Conservation (phyloP, 164 flowering plant species). For the Cinnamomum chago region DNA sequence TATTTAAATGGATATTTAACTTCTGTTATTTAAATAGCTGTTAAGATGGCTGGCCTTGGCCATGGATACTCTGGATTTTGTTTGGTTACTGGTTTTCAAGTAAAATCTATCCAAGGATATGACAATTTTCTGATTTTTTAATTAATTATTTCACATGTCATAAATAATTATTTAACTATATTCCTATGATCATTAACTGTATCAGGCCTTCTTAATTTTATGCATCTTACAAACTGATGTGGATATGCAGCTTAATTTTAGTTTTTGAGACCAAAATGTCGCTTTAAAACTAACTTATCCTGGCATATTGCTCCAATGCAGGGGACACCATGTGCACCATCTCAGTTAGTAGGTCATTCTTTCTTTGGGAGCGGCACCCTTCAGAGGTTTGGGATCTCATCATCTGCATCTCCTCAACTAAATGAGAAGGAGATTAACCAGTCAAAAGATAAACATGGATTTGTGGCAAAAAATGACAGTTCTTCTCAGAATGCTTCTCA, state of each 20-base stretch:
- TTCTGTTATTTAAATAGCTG: no score
- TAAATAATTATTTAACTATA: neutral
- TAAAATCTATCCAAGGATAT: neutral
- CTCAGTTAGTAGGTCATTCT: slow-evolving; percentile 23
- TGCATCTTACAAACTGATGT: neutral
- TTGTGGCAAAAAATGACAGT: neutral
- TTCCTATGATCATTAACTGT: neutral
- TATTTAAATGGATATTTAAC: no score
- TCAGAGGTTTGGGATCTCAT: slow-evolving; percentile 51
- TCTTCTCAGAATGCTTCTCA: neutral
- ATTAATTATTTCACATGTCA: neutral
- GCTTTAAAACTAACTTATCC: neutral
- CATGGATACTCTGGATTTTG: no score
- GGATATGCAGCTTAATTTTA: neutral
- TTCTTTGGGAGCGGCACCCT: slow-evolving; percentile 14
- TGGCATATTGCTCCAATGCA: neutral
- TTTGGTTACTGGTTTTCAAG: no score
- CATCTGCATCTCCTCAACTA: slow-evolving; percentile 64
- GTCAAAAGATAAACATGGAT: slow-evolving; percentile 26
- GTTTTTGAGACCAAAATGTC: neutral
- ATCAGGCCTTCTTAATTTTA: neutral
- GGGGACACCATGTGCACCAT: slow-evolving; percentile 20
- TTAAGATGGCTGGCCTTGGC: no score
- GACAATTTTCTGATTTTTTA: neutral
- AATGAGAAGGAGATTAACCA: slow-evolving; percentile 37